phyloP scores from a whole-genome alignment of 2,329 filamentous ascomycete species.

The Clarireedia homoeocarpa region DNA sequence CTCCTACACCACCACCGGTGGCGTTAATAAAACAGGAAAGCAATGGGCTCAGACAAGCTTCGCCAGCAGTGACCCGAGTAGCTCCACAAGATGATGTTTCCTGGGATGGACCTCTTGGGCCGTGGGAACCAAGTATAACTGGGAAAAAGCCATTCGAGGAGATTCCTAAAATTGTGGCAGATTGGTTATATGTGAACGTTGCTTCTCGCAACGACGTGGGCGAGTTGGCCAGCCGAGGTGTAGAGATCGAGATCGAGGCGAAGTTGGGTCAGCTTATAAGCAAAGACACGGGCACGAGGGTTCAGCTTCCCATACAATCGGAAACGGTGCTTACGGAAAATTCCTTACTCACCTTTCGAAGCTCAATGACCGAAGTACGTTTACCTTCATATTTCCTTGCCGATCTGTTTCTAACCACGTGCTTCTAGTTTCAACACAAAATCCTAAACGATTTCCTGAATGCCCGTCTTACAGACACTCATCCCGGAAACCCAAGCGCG shows the following conservation, averaged over 20 bases:
- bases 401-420: slow-evolving; percentile 12
- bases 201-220: slow-evolving; percentile 58
- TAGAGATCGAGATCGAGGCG: slow-evolving; percentile 86
- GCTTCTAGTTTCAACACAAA: slow-evolving; percentile 64
- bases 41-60: slow-evolving; percentile 21
- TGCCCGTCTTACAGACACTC: slow-evolving; percentile 49
- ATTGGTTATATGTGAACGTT: slow-evolving; percentile 70
- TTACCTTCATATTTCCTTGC: not conserved
- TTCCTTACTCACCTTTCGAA: slow-evolving; percentile 63
- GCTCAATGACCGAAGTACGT: slow-evolving; percentile 81
- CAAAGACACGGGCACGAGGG: slow-evolving; percentile 60
- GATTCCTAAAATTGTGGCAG: slow-evolving; percentile 65
- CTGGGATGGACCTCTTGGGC: slow-evolving; percentile 34
- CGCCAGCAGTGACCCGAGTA: slow-evolving; percentile 11
- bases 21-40: slow-evolving; percentile 19
- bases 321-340: slow-evolving; percentile 62
- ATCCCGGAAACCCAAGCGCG: slow-evolving; percentile 40
- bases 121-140: slow-evolving; percentile 62
- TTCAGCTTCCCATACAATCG: slow-evolving; percentile 58
- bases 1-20: slow-evolving; percentile 9
- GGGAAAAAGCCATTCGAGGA: slow-evolving; percentile 66
- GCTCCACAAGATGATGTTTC: slow-evolving; percentile 1
- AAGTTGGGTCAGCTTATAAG: slow-evolving; percentile 81
- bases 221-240: slow-evolving; percentile 54
- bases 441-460: slow-evolving; percentile 82